These are phyloP conservation scores for Vigna hirtella DNA, from an alignment of 306 rosid genomes.

Conservation along the genomic window DNA sequence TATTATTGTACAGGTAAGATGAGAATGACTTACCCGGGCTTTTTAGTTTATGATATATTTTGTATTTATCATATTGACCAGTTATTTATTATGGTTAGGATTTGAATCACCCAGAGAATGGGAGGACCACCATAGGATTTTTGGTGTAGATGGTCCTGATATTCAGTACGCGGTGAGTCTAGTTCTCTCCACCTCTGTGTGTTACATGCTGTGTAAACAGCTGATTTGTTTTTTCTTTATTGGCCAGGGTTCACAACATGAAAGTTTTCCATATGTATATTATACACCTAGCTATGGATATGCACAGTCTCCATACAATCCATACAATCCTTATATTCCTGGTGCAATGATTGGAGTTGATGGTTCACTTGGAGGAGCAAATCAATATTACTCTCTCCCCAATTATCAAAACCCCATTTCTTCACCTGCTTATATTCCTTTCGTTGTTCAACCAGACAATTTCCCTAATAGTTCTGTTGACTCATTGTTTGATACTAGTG, in stretches of 20 bases:
- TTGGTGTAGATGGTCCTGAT: slow-evolving; percentile 90
- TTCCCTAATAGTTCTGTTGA: slow-evolving; percentile 63
- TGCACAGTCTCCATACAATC: slow-evolving; percentile 98
- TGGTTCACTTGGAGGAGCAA: slow-evolving; percentile 73
- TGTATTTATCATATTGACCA: slow-evolving; percentile 18
- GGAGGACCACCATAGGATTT: slow-evolving; percentile 92
- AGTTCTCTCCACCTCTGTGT: background rate
- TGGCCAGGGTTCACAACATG: slow-evolving; percentile 81
- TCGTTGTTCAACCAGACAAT: slow-evolving; percentile 72
- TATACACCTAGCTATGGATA: slow-evolving; percentile 83
- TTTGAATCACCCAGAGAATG: slow-evolving; percentile 91
- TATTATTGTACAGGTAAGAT: slow-evolving; percentile 86
- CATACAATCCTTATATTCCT: slow-evolving; percentile 96
- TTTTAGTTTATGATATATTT: slow-evolving; percentile 36
- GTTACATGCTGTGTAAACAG: background rate
- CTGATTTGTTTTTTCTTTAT: slow-evolving; percentile 42
- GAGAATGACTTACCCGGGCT: background rate
- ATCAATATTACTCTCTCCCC: slow-evolving; percentile 73
- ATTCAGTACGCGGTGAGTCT: slow-evolving; percentile 75
- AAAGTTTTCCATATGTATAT: slow-evolving; percentile 85
- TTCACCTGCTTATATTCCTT: slow-evolving; percentile 71
- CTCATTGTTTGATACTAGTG: slow-evolving; percentile 57
- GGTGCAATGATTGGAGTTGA: slow-evolving; percentile 94
- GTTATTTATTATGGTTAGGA: slow-evolving; percentile 55
- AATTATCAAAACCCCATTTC: slow-evolving; percentile 72